Base-by-base conservation (phyloP, 2,329 filamentous ascomycete species). In the Helotiales sp. region DNA sequence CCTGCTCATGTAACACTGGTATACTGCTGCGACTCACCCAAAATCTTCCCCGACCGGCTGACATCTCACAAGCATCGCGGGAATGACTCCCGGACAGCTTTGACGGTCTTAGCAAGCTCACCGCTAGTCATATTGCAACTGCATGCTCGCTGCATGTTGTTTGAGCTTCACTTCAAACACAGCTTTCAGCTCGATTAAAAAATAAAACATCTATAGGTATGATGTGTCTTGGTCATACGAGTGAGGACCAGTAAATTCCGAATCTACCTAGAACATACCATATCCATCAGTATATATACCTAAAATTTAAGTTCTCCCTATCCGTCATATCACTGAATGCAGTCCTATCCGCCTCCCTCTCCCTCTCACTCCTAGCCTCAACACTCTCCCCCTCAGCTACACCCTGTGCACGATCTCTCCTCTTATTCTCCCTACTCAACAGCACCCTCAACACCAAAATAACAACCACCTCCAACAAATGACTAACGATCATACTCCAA, bases 401-500 rank as follows among this genome's bases (percentile, higher is more conserved):
- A 22, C 34, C 34, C n/a, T 64, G 50, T 6, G 58, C 3, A 13
- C 17, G 20, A 60, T 78, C 76, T 22, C 77, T 66, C 17, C 76
- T 68, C n/a, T 70, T 68, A 66, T 80, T 80, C 69, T 79, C 77
- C 69, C 71, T 76, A 1, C 70, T 61, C 67, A 79, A 79, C 55
- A 78, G 77, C 6, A 61, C n/a, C 32, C 76, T 78, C 40, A 67
- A 71, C 3, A 66, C 13, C 1, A 15, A 26, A 17, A 80, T 72
- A 40, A 76, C 72, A 63, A 79, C 67, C 55, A 79, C 74, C 2
- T 77, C 74, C 15, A 80, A 74, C 34, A 77, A 71, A 64, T 80
- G 75, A 57, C 77, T 76, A 28, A 50, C 71, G n/a, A 76, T 70
- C 3, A 82, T 76, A 8, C 90, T 76, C 68, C 87, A 85, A 24